A percentile compares a stretch with the other conserved stretches of the same genome.
Conservation (phyloP, 2,329 filamentous ascomycete genomes). For the Ilyonectria robusta region DNA sequence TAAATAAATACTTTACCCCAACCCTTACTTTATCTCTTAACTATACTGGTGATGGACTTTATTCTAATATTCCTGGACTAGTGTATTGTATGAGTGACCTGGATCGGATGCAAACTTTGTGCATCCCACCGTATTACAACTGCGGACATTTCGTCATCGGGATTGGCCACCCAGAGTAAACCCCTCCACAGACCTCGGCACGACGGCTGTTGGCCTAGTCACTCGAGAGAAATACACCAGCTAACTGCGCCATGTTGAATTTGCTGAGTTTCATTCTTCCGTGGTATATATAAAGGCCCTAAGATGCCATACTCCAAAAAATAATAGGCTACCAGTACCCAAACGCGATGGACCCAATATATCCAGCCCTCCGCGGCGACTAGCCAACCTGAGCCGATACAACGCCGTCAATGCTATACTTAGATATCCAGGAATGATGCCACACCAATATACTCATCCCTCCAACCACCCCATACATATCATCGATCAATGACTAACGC, state of each 20-base stretch:
- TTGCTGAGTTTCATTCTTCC: slow-evolving; percentile 35
- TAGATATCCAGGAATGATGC: slow-evolving; percentile 25
- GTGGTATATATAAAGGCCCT: slow-evolving; percentile 18
- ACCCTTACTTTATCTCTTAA: too few relatives aligned
- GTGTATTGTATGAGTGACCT: too few relatives aligned
- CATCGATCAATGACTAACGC: slow-evolving; percentile 1
- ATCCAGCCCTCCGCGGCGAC: slow-evolving; percentile 19
- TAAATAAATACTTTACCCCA: too few relatives aligned
- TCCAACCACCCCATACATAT: slow-evolving; percentile 13
- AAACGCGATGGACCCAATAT: slow-evolving; percentile 26
- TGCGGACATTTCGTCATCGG: not conserved
- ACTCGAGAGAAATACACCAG: slow-evolving; percentile 4
- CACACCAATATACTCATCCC: slow-evolving; percentile 5
- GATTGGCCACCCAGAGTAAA: slow-evolving; percentile 6
- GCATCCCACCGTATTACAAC: not conserved
- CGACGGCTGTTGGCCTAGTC: slow-evolving; percentile 2
- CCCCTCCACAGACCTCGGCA: slow-evolving; percentile 17
- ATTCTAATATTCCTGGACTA: too few relatives aligned
- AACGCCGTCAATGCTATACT: slow-evolving; percentile 45
- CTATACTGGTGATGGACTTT: too few relatives aligned
- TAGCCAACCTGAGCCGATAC: slow-evolving; percentile 31
- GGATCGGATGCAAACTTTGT: too few relatives aligned
- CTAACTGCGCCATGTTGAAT: slow-evolving; percentile 1
- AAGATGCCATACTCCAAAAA: slow-evolving; percentile 10
- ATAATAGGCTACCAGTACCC: slow-evolving; percentile 12